Percentiles rank a stretch among this genome's conserved stretches.
Evolutionary conservation across 192 early-diverging fungal genomes (phyloP).

Genomic region (Phycomyces nitens): DNA sequence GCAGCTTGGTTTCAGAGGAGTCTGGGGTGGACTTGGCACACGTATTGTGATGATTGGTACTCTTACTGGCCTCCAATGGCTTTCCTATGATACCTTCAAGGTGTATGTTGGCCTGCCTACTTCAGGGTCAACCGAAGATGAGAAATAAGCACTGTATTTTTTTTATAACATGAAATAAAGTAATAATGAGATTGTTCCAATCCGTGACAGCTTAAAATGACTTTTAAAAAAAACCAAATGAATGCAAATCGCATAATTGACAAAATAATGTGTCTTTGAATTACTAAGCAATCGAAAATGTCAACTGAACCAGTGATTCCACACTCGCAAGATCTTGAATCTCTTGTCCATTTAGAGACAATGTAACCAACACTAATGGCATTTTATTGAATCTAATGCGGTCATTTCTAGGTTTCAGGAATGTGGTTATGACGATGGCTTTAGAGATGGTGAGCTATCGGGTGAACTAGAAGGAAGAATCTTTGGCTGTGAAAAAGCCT

Average conservation of each 20-base stretch:
- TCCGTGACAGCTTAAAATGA: neutral
- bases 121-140: constrained; percentile 8
- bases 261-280: neutral
- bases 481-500: constrained; percentile 55
- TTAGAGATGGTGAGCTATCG: constrained; percentile 43
- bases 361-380: constrained; percentile 9
- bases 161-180: too few species aligned
- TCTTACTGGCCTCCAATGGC: constrained; percentile 83
- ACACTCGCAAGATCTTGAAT: constrained; percentile 22
- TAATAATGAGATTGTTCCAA: too few species aligned
- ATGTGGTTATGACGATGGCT: constrained; percentile 51
- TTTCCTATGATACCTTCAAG: constrained; percentile 83
- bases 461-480: constrained; percentile 52
- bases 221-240: neutral
- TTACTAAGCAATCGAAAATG: neutral
- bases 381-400: neutral
- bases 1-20: constrained; percentile 60
- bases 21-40: constrained; percentile 79
- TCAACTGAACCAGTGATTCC: constrained; percentile 37
- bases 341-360: constrained; percentile 24
- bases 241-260: neutral
- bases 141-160: neutral
- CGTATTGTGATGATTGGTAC: constrained; percentile 94
- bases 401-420: constrained; percentile 50
- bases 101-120: constrained; percentile 36